Conservation (phyloP, 352 stramenopile genomes). For the Phytophthora ramorum region DNA sequence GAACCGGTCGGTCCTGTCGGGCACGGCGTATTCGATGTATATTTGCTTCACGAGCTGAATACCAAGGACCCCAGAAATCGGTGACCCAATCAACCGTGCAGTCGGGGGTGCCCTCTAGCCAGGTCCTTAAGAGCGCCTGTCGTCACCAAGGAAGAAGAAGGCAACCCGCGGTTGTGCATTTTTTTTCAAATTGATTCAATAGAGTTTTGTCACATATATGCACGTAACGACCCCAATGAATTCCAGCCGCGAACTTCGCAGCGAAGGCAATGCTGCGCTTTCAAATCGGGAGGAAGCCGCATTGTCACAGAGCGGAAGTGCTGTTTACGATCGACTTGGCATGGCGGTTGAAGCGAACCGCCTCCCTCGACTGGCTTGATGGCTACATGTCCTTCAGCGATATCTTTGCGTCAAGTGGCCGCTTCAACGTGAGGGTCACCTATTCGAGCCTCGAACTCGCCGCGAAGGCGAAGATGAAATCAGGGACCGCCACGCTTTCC, state of each 20-base stretch:
- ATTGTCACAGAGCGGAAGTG: background rate
- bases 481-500: constrained; percentile 18
- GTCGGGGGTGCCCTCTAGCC: background rate
- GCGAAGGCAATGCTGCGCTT: background rate
- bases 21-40: constrained; percentile 8
- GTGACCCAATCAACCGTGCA: background rate
- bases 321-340: background rate
- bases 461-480: constrained; percentile 19
- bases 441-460: constrained; percentile 10
- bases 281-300: background rate
- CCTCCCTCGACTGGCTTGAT: constrained; percentile 16
- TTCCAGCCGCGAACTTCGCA: background rate
- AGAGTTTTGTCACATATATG: constrained; percentile 31
- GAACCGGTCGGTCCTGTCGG: background rate
- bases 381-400: constrained; percentile 13
- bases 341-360: constrained; percentile 2
- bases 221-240: background rate
- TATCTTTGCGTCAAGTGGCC: constrained; percentile 6
- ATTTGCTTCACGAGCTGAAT: constrained; percentile 3
- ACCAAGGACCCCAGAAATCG: background rate
- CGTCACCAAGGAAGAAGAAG: constrained; percentile 1
- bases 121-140: background rate
- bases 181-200: constrained; percentile 35
- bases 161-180: constrained; percentile 4
- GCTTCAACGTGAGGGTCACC: constrained; percentile 5